These are phyloP conservation scores for Candida corydali DNA, from an alignment of 805 yeast species.

Conservation along the genomic window DNA sequence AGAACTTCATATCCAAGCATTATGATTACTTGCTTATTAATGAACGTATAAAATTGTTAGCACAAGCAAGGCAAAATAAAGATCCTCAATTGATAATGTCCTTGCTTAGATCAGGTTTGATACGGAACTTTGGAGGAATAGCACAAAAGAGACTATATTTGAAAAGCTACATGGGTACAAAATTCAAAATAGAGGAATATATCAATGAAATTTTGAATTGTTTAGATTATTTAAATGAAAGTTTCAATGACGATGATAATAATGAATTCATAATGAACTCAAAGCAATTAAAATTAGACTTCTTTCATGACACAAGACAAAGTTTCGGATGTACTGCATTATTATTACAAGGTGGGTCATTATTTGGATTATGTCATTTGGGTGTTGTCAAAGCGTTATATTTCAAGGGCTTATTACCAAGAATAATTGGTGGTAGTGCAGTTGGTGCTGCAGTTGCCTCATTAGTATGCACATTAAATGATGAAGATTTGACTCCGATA, in stretches of 20 bases:
- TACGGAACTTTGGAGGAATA: constrained; percentile 90
- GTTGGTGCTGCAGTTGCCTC: constrained; percentile 94
- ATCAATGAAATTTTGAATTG: constrained; percentile 70
- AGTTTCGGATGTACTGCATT: constrained; percentile 89
- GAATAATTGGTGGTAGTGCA: constrained; percentile 86
- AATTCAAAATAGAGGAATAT: constrained; percentile 81
- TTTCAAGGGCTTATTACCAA: constrained; percentile 70
- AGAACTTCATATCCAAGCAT: constrained; percentile 72
- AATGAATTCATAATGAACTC: constrained; percentile 39
- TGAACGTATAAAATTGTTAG: constrained; percentile 61
- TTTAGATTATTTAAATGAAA: constrained; percentile 54
- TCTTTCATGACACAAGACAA: constrained; percentile 82
- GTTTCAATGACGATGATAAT: constrained; percentile 23
- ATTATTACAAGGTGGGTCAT: constrained; percentile 89
- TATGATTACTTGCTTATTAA: constrained; percentile 83
- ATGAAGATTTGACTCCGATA: constrained; percentile 55
- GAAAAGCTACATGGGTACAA: constrained; percentile 84
- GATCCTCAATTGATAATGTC: constrained; percentile 61
- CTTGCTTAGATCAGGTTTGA: constrained; percentile 72
- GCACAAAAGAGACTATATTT: constrained; percentile 74
- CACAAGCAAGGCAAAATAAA: constrained; percentile 54
- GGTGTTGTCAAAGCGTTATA: constrained; percentile 89
- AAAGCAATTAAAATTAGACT: constrained; percentile 61
- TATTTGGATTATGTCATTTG: constrained; percentile 89
- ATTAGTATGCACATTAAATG: constrained; percentile 68